Conservation (phyloP, 139 green algal genomes). For the Zygnema circumcarinatum region DNA sequence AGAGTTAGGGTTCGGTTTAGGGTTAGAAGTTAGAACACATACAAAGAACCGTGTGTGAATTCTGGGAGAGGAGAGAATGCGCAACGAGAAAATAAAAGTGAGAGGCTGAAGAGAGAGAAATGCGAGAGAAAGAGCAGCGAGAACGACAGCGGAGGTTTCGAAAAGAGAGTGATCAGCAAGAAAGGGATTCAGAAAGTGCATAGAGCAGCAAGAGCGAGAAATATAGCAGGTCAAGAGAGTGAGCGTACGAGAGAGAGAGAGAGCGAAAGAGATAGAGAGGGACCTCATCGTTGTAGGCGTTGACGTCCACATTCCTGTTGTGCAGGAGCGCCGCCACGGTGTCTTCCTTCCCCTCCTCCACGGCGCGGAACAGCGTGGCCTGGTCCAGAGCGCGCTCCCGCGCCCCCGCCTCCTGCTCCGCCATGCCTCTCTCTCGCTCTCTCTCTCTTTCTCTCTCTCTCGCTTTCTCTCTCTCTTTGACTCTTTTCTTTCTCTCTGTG, state of each 20-base stretch:
- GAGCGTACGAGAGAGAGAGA: background rate
- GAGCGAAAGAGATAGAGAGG: background rate
- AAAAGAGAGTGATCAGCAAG: no score
- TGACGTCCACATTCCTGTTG: background rate
- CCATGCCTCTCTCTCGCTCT: no score
- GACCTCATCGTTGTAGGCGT: slow-evolving; percentile 36
- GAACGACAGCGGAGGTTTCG: no score
- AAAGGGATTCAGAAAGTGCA: background rate
- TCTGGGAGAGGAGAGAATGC: background rate
- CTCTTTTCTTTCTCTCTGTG: no score
- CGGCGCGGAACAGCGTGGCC: slow-evolving; percentile 9
- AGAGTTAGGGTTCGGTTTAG: background rate
- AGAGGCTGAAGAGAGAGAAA: background rate
- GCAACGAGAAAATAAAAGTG: background rate
- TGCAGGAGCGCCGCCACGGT: background rate
- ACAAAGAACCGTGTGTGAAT: background rate
- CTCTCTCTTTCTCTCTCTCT: no score
- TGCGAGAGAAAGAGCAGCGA: background rate
- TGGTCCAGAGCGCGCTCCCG: background rate
- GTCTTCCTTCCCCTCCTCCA: background rate
- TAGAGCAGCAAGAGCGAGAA: background rate
- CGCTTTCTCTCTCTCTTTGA: no score
- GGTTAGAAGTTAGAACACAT: background rate
- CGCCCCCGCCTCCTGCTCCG: slow-evolving; percentile 5
- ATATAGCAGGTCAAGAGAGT: background rate